phyloP scores from a whole-genome alignment of 2,329 filamentous ascomycete species.

The Aspergillus sojae region DNA sequence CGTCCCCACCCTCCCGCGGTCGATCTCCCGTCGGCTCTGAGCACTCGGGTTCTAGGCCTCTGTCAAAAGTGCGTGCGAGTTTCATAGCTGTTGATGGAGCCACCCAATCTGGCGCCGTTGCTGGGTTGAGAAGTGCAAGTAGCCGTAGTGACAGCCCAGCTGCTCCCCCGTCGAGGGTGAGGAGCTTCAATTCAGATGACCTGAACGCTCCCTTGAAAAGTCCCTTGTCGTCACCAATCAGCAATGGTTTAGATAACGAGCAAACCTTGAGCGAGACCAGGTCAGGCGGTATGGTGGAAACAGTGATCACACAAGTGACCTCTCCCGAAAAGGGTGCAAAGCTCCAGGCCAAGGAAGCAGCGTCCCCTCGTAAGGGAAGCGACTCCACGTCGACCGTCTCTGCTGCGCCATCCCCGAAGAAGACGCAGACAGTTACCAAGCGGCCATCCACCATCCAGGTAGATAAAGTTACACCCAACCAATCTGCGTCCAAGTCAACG shows the following conservation, averaged over 20 bases:
- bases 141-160: conserved; percentile 37
- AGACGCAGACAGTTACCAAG: conserved; percentile 30
- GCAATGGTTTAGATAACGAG: conserved; percentile 24
- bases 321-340: neutral
- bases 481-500: conserved; percentile 24
- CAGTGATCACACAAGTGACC: neutral
- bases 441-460: conserved; percentile 36
- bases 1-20: conserved; percentile 69
- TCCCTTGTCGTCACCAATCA: conserved; percentile 30
- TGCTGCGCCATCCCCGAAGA: conserved; percentile 21
- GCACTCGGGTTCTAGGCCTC: conserved; percentile 55
- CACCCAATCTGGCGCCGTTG: conserved; percentile 44
- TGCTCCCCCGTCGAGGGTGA: conserved; percentile 30
- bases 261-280: conserved; percentile 9
- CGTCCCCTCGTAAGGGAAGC: conserved; percentile 21
- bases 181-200: conserved; percentile 34
- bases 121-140: conserved; percentile 46
- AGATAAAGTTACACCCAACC: conserved; percentile 25
- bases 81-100: conserved; percentile 70
- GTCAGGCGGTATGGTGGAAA: neutral
- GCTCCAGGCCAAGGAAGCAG: conserved; percentile 10
- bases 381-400: conserved; percentile 14
- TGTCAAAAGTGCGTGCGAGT: conserved; percentile 74
- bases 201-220: conserved; percentile 35
- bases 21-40: conserved; percentile 62